Evolutionary conservation across 805 yeast species (phyloP).

Genomic region (Teunomyces pallodes): DNA sequence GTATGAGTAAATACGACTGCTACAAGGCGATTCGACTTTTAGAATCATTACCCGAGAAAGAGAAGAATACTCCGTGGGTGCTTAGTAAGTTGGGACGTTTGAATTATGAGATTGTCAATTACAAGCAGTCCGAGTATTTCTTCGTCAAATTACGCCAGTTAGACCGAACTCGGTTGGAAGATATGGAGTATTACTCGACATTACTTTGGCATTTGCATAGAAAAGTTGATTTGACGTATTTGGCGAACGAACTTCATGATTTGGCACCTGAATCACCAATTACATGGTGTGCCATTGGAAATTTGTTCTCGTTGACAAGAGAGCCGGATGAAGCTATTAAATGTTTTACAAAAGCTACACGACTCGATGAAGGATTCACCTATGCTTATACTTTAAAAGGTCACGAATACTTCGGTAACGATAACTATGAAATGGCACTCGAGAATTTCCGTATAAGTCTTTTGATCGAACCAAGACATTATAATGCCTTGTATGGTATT

Average conservation of each 20-base stretch:
- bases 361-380: conserved; percentile 65
- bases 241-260: conserved; percentile 78
- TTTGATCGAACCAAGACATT: conserved; percentile 74
- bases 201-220: conserved; percentile 89
- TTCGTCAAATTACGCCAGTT: conserved; percentile 60
- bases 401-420: conserved; percentile 84
- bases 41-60: conserved; percentile 59
- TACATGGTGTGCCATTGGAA: conserved; percentile 92
- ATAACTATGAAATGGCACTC: conserved; percentile 86
- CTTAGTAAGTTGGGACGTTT: conserved; percentile 74
- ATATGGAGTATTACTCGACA: conserved; percentile 90
- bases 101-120: conserved; percentile 85
- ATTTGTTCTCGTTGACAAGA: conserved; percentile 74
- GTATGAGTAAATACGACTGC: conserved; percentile 68
- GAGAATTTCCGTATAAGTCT: conserved; percentile 80
- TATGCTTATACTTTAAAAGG: conserved; percentile 94
- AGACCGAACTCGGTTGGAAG: conserved; percentile 78
- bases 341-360: conserved; percentile 78
- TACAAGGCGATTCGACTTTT: conserved; percentile 73
- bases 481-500: conserved; percentile 92
- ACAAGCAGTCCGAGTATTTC: conserved; percentile 66
- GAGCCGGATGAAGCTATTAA: conserved; percentile 89
- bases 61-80: conserved; percentile 80
- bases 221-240: conserved; percentile 71
- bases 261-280: conserved; percentile 66